Base-by-base conservation (phyloP, 345 rosid genomes). In the Pistacia atlantica region DNA sequence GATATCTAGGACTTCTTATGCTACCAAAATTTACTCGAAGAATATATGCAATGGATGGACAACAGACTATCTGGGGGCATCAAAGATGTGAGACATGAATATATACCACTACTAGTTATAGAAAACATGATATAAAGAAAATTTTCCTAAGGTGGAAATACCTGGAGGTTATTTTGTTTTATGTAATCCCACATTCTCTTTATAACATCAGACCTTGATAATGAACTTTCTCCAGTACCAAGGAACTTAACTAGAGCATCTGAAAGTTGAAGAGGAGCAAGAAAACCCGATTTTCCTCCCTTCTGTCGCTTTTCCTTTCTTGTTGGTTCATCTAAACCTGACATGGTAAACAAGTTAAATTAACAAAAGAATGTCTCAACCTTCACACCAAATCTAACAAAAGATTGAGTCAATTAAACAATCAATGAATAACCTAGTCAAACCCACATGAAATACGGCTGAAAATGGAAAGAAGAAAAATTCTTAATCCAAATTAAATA, bases 161-260 rank as follows among this genome's bases (percentile, higher is more conserved):
- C 91, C 91, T 86, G 91, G 49, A 87, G 83, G 65, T 84, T 76
- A 59, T 87, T 84, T 77, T 82, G 80, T 78, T 86, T 82, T 64
- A 83, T 84, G 80, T 89, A 89, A 65, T 71, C 81, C 88, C 86
- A 84, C 82, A 83, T 83, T 87, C 86, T 82, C 75, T 87, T 87
- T 42, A 85, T 80, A 5, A 77, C 85, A 46, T 83, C 87, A 75
- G 84, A 77, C 55, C 88, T 79, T 46, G 88, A 73, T 48, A 88
- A 75, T 69, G 52, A 82, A 70, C 77, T 85, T 81, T 87, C 90
- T 58, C 89, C 90, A 3, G 86, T 84, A 46, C 90, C 90, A 42
- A 89, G 72, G 75, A 87, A 89, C 65, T 85, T 87, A 11, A 82
- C 78, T 28, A 89, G 85, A 58, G 87, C 83, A 55, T 84, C 87